These are phyloP conservation scores for Dactylonectria estremocensis DNA, from an alignment of 2,329 filamentous ascomycete species.

Conservation along the genomic window DNA sequence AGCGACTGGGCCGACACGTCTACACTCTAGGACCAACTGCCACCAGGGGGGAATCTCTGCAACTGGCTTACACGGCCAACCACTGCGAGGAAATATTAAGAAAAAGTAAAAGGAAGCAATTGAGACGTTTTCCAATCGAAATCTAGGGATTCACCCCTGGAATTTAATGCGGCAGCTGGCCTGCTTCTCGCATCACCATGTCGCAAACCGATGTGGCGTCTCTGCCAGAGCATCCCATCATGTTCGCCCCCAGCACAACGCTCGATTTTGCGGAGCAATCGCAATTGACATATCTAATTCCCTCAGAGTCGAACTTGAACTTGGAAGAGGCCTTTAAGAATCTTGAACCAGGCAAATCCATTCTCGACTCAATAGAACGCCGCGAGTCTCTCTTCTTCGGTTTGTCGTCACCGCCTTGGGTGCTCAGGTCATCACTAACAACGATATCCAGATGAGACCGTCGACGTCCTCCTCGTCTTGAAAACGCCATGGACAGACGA, in stretches of 20 bases:
- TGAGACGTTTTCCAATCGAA: neutral
- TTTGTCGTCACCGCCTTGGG: conserved; percentile 60
- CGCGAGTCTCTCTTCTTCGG: conserved; percentile 81
- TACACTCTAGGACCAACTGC: conserved; percentile 14
- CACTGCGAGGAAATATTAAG: conserved; percentile 34
- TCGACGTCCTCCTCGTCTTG: conserved; percentile 78
- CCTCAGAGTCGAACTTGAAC: conserved; percentile 68
- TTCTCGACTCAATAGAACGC: conserved; percentile 72
- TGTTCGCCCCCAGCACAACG: conserved; percentile 45
- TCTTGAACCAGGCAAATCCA: conserved; percentile 59
- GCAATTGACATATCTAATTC: conserved; percentile 73
- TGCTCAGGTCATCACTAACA: conserved; percentile 36
- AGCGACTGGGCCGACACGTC: conserved; percentile 38
- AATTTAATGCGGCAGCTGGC: conserved; percentile 17
- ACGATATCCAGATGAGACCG: conserved; percentile 77
- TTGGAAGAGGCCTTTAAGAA: conserved; percentile 67
- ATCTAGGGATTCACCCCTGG: neutral
- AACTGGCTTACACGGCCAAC: conserved; percentile 44
- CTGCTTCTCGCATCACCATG: conserved; percentile 25
- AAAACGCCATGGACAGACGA: conserved; percentile 74
- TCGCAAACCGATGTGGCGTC: conserved; percentile 41
- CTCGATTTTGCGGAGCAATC: conserved; percentile 69
- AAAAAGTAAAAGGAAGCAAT: conserved; percentile 21
- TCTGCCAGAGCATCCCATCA: conserved; percentile 39
- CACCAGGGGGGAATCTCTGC: conserved; percentile 36